Percentiles rank a stretch among this genome's conserved stretches.
These are phyloP conservation scores for Schwanniomyces sp. DNA, from an alignment of 805 yeast species.

Conservation along the genomic window DNA sequence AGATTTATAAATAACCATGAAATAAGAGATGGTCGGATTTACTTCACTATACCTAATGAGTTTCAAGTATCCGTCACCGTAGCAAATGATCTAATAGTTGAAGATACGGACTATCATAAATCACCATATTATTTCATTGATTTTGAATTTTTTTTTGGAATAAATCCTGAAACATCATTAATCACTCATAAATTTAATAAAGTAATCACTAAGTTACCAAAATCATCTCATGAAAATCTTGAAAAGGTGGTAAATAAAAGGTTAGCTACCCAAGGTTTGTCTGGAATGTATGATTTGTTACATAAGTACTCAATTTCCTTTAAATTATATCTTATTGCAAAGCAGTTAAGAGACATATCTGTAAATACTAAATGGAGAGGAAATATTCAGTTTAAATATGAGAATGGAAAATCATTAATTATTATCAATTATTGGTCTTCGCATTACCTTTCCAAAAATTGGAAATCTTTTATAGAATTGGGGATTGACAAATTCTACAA, in stretches of 20 bases:
- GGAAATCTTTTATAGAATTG: conserved; percentile 58
- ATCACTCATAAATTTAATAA: conserved; percentile 28
- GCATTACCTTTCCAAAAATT: conserved; percentile 43
- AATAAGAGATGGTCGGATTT: conserved; percentile 75
- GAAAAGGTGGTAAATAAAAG: conserved; percentile 58
- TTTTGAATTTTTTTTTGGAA: conserved; percentile 62
- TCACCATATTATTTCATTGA: conserved; percentile 79
- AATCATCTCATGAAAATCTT: conserved; percentile 36
- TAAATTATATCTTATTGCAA: conserved; percentile 59
- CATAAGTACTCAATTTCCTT: conserved; percentile 62
- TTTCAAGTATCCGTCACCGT: conserved; percentile 66
- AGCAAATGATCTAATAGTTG: conserved; percentile 54
- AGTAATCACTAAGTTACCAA: conserved; percentile 30
- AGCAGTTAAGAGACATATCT: conserved; percentile 51
- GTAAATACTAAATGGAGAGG: conserved; percentile 56
- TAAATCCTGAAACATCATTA: conserved; percentile 34
- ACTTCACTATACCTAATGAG: conserved; percentile 59
- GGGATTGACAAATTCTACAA: conserved; percentile 52
- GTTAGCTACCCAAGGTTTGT: conserved; percentile 46
- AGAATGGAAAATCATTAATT: conserved; percentile 53
- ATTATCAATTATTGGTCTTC: conserved; percentile 62
- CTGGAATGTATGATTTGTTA: conserved; percentile 55
- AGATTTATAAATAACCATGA: conserved; percentile 57
- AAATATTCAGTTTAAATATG: conserved; percentile 57
- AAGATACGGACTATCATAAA: conserved; percentile 45